Percentiles rank a stretch among this genome's conserved stretches.
Evolutionary conservation across 352 stramenopile species (phyloP).

Genomic region (Hyaloperonospora brassicae): DNA sequence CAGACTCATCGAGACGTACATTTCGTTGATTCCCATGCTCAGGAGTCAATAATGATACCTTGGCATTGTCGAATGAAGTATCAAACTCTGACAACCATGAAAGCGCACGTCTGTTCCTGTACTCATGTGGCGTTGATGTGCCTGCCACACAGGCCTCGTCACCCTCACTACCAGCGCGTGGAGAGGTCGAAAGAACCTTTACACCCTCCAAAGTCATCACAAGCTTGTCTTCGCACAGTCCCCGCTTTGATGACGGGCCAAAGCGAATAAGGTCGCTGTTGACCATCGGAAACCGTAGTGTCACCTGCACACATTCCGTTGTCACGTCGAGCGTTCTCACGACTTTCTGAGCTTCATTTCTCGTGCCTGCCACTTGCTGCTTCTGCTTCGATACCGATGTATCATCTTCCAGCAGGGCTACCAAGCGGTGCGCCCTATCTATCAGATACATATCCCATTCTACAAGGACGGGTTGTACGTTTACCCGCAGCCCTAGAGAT

Average conservation of each 20-base stretch:
- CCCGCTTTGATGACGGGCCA: conserved; percentile 63
- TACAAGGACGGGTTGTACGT: conserved; percentile 63
- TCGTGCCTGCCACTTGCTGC: not conserved
- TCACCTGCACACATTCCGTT: conserved; percentile 65
- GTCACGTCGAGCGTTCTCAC: conserved; percentile 58
- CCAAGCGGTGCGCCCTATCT: conserved; percentile 60
- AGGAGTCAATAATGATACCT: conserved; percentile 42
- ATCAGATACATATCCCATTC: conserved; percentile 86
- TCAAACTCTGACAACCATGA: conserved; percentile 70
- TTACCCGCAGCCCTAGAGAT: conserved; percentile 52
- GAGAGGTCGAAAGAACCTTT: conserved; percentile 33
- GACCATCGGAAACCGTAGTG: conserved; percentile 78
- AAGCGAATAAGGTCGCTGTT: conserved; percentile 78
- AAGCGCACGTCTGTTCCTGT: conserved; percentile 20
- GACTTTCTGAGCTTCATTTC: conserved; percentile 19
- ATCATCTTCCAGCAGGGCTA: conserved; percentile 65
- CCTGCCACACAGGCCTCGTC: not conserved
- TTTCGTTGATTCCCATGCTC: conserved; percentile 49
- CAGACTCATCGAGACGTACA: conserved; percentile 29
- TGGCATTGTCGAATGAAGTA: conserved; percentile 42
- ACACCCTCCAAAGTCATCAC: conserved; percentile 60
- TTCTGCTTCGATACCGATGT: conserved; percentile 14
- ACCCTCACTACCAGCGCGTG: conserved; percentile 4
- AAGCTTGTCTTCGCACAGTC: conserved; percentile 76
- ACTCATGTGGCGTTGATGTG: conserved; percentile 13